phyloP scores from a whole-genome alignment of 257 asterid genomes.

The Voacanga thouarsii region DNA sequence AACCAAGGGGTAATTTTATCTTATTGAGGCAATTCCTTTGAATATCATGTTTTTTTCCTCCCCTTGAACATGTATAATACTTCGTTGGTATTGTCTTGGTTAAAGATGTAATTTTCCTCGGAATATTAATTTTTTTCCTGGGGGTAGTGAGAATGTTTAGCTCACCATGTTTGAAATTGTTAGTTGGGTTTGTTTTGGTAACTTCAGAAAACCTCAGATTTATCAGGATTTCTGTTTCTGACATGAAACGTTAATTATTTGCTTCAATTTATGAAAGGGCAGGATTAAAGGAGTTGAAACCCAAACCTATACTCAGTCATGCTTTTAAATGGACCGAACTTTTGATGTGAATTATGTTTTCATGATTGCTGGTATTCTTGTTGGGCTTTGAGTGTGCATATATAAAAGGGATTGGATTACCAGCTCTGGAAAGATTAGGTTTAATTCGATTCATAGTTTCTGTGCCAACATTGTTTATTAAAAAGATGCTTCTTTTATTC shows the following conservation, averaged over 20 bases:
- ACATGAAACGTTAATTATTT: not conserved
- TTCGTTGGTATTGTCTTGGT: not conserved
- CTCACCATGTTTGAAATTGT: not conserved
- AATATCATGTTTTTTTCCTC: not conserved
- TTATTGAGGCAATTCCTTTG: not conserved
- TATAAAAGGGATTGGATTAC: not conserved
- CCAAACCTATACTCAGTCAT: not conserved
- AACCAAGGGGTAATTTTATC: slow-evolving; percentile 43
- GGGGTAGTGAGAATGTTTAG: not conserved
- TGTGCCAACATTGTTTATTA: not conserved
- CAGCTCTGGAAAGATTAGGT: not conserved
- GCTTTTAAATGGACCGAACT: not conserved
- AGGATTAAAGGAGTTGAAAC: not conserved
- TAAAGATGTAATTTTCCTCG: not conserved
- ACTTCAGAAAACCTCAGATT: not conserved
- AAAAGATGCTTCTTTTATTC: slow-evolving; percentile 9
- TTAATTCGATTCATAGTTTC: not conserved
- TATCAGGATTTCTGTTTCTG: not conserved
- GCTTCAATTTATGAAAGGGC: not conserved
- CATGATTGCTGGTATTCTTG: not conserved
- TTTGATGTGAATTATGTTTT: not conserved
- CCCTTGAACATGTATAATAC: not conserved
- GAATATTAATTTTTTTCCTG: not conserved
- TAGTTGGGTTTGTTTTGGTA: not conserved
- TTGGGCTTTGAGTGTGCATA: not conserved